Evolutionary conservation across 2,329 filamentous ascomycete species (phyloP), one percentile per base, ranked within the genome.

Genomic region (Fusarium bactridioides): DNA sequence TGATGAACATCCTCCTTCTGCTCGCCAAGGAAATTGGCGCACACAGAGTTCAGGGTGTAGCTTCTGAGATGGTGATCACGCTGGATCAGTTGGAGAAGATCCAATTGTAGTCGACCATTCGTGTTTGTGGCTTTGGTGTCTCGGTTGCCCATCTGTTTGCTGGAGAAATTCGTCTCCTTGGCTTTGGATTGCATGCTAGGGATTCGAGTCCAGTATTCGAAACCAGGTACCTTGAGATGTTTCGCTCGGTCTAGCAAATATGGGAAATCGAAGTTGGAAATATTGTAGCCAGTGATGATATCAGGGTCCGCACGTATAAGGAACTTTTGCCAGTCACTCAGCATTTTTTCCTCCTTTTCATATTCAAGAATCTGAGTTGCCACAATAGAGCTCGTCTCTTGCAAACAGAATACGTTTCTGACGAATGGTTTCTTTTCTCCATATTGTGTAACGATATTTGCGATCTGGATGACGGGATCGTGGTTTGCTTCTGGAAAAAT

Each of bases 1-100:
- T 99, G 92, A 79, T 99, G 96, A 6, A 99, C 96, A 82, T 99
- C 96, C 83, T 99, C 96, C 80, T 99, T 99, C 80, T 99, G 96
- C 80, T 99, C 96, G 51, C 94, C 94, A 29, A 99, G 82, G 78
- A 99, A 99, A 73, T 99, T 93, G 9, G 96, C 93, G 74, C 91
- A 97, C 10, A 99, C 96, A 3, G 96, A 97, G 81, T 99, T 99
- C 33, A 99, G 87, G 0, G 96, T 99, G 80, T 99, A 99, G 83
- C 95, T 98, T 85, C 96, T 89, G 38, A 99, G 86, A 23, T 99
- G 96, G 76, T 99, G 91, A 78, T 99, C 97, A 76, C 97, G 89
- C 81, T 99, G 96, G 56, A 99, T 91, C 37, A 99, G 84, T 80
- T 99, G 96, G n/a, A 99, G 86, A 55, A 99, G 84, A 84, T 99